Evolutionary conservation across 1,139 yeast genomes (phyloP).

Genomic region (Kluyveromyces marxianus): DNA sequence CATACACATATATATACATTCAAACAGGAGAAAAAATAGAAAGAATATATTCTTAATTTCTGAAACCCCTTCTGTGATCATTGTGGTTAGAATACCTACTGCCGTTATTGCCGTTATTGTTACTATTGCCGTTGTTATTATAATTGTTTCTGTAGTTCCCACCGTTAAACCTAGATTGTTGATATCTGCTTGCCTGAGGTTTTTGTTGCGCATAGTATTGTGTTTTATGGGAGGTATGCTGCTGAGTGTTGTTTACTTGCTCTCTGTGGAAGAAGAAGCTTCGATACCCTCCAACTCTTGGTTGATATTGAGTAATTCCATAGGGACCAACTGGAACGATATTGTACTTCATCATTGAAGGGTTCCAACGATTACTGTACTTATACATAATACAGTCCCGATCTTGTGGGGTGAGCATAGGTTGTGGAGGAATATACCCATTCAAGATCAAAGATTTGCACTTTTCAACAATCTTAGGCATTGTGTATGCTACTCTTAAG

Average conservation of each 20-base stretch:
- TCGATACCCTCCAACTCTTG: constrained; percentile 38
- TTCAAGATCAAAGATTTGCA: constrained; percentile 81
- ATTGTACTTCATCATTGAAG: constrained; percentile 25
- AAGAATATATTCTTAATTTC: neutral
- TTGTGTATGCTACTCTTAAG: constrained; percentile 49
- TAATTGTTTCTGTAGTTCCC: neutral
- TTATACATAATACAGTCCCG: constrained; percentile 49
- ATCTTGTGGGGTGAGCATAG: constrained; percentile 62
- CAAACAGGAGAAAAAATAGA: too few species aligned
- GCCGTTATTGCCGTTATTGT: neutral
- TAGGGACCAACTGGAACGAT: constrained; percentile 32
- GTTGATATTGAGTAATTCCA: constrained; percentile 33
- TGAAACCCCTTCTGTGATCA: neutral
- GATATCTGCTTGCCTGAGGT: neutral
- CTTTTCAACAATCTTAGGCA: constrained; percentile 42
- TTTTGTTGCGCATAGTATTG: neutral
- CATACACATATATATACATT: too few species aligned
- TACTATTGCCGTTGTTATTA: neutral
- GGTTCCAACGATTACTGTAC: constrained; percentile 26
- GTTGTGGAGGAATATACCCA: constrained; percentile 61
- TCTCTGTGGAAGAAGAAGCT: constrained; percentile 21
- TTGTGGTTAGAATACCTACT: neutral
- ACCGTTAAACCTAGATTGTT: constrained; percentile 1
- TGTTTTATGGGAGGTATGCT: neutral
- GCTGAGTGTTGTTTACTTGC: constrained; percentile 6